phyloP scores from a whole-genome alignment of 345 rosid species.

The Acer saccharum region DNA sequence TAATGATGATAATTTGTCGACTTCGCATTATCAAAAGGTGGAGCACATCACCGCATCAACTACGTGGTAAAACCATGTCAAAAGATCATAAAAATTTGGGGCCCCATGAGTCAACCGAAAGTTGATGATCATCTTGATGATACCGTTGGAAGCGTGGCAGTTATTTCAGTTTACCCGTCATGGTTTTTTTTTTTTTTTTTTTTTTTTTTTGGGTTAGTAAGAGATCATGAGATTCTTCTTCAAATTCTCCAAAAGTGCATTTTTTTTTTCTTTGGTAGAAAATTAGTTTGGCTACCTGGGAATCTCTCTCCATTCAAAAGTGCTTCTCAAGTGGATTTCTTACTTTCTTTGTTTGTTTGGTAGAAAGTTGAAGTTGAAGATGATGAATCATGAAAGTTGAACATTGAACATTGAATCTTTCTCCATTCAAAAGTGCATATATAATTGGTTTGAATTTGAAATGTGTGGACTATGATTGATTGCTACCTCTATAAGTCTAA shows the following conservation, averaged over 20 bases:
- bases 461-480: neutral
- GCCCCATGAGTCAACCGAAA: slow-evolving; percentile 20
- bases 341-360: neutral
- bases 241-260: neutral
- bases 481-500: neutral
- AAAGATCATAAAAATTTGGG: neutral
- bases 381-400: neutral
- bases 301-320: neutral
- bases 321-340: neutral
- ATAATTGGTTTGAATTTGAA: neutral
- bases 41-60: neutral
- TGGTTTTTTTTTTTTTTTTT: neutral
- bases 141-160: slow-evolving; percentile 32
- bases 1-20: neutral
- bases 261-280: neutral
- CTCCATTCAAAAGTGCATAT: too few species aligned
- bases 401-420: neutral
- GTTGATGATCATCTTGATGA: slow-evolving; percentile 1
- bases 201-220: neutral
- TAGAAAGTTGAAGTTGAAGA: neutral
- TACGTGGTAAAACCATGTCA: neutral
- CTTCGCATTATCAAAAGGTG: neutral
- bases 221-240: neutral
- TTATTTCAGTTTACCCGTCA: slow-evolving; percentile 36
- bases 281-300: neutral